phyloP scores from a whole-genome alignment of 1,284 basidiomycete genomes.

The Rhodotorula sp. region DNA sequence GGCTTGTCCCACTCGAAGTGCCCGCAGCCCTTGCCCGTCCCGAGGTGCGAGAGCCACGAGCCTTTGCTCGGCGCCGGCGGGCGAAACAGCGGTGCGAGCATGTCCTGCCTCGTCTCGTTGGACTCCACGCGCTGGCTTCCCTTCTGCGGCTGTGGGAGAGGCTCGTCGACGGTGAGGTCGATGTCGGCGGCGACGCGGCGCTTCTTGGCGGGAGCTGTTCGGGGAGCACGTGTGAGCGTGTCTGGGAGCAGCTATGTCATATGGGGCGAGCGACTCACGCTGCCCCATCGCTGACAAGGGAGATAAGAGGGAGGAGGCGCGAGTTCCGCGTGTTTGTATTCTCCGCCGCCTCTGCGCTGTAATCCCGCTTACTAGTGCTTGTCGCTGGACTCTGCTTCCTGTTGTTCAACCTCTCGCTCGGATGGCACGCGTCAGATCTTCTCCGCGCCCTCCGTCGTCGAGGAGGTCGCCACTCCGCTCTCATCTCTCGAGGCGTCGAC shows the following conservation, averaged over 20 bases:
- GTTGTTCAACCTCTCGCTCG: background rate
- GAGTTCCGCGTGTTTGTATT: background rate
- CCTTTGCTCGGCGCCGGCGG: background rate
- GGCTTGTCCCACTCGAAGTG: slow-evolving; percentile 28
- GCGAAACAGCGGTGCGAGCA: slow-evolving; percentile 16
- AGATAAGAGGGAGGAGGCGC: too few species aligned
- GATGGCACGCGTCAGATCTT: background rate
- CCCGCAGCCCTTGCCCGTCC: background rate
- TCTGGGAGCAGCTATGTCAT: too few species aligned
- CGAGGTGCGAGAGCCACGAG: slow-evolving; percentile 3
- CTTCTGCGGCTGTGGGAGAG: background rate
- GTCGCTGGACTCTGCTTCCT: background rate
- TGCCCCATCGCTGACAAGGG: background rate
- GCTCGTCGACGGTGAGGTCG: slow-evolving; percentile 1
- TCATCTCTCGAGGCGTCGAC: background rate
- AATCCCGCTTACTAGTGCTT: too few species aligned
- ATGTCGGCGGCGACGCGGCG: slow-evolving; percentile 2
- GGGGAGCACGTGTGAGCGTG: background rate
- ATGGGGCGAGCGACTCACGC: background rate
- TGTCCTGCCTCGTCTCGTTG: background rate
- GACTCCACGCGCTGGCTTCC: background rate
- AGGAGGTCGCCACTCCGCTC: background rate
- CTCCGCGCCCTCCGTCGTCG: background rate
- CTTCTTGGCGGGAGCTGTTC: slow-evolving; percentile 5
- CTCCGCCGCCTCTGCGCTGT: too few species aligned